Conservation (phyloP, 352 stramenopile species). For the Globisporangium middletonii region DNA sequence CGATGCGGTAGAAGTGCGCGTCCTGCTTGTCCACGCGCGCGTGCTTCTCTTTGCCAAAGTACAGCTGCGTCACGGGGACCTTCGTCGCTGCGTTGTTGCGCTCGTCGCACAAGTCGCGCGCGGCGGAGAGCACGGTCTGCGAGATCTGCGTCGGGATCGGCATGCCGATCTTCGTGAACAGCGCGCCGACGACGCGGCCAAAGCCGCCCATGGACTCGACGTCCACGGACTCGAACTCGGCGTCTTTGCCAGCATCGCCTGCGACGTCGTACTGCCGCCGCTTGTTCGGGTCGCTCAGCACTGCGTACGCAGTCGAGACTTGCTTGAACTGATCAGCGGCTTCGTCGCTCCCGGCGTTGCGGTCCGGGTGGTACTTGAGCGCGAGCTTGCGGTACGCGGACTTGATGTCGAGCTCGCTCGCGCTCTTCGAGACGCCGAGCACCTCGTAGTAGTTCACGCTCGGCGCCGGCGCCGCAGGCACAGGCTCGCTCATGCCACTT, state of each 20-base stretch:
- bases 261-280: slow-evolving; percentile 81
- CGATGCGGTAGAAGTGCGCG: slow-evolving; percentile 82
- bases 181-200: slow-evolving; percentile 73
- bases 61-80: slow-evolving; percentile 50
- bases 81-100: slow-evolving; percentile 62
- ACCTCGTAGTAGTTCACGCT: slow-evolving; percentile 80
- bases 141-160: slow-evolving; percentile 87
- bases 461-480: slow-evolving; percentile 48
- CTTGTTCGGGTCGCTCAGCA: slow-evolving; percentile 86
- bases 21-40: slow-evolving; percentile 85
- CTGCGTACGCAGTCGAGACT: slow-evolving; percentile 78
- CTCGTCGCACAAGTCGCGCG: slow-evolving; percentile 68
- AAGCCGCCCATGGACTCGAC: slow-evolving; percentile 83
- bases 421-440: slow-evolving; percentile 85
- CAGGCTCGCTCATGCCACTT: slow-evolving; percentile 39
- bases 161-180: slow-evolving; percentile 88
- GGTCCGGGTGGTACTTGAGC: slow-evolving; percentile 88
- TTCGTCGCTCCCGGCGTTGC: slow-evolving; percentile 73
- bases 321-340: slow-evolving; percentile 83
- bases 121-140: slow-evolving; percentile 73
- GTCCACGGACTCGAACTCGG: slow-evolving; percentile 78
- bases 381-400: slow-evolving; percentile 84
- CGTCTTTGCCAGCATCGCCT: slow-evolving; percentile 62
- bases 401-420: slow-evolving; percentile 89
- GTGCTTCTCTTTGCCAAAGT: slow-evolving; percentile 66